Evolutionary conservation across 768 basidiomycete species (phyloP).

Genomic region (Rhizopogon rudus): DNA sequence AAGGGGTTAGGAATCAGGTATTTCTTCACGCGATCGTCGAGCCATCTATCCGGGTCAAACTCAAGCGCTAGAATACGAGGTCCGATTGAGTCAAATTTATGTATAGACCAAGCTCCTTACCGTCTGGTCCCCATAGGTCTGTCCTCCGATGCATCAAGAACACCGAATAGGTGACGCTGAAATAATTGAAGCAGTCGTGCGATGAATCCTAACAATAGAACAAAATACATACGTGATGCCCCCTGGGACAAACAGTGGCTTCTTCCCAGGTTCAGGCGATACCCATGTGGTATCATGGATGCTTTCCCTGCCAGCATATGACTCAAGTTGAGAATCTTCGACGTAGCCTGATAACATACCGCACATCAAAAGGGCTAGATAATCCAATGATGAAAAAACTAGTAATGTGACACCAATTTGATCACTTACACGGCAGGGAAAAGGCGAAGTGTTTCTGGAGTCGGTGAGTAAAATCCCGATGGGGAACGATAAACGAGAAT

Average conservation of each 20-base stretch:
- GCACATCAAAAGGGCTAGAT: slow-evolving; percentile 28
- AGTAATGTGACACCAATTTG: background rate
- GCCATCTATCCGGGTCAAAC: slow-evolving; percentile 38
- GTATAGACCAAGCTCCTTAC: slow-evolving; percentile 4
- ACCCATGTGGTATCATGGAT: slow-evolving; percentile 20
- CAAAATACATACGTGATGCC: slow-evolving; percentile 13
- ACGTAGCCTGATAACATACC: slow-evolving; percentile 12
- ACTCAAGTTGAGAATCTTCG: background rate
- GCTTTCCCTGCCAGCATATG: slow-evolving; percentile 11
- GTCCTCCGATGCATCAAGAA: slow-evolving; percentile 32
- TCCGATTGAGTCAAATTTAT: background rate
- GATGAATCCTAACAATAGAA: background rate
- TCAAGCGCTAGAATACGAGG: slow-evolving; percentile 11
- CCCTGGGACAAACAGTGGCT: slow-evolving; percentile 26
- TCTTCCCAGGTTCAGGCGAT: slow-evolving; percentile 13
- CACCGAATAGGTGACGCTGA: slow-evolving; percentile 22
- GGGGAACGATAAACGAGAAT: background rate
- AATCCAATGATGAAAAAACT: background rate
- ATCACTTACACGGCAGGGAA: slow-evolving; percentile 27
- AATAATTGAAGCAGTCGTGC: background rate
- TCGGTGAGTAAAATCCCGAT: background rate
- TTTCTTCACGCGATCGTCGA: slow-evolving; percentile 30
- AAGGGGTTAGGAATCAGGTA: slow-evolving; percentile 35
- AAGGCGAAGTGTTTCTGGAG: slow-evolving; percentile 27
- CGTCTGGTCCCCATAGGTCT: slow-evolving; percentile 34